Evolutionary conservation across 306 rosid genomes (phyloP), one percentile per base, ranked within the genome.

Genomic region (Sphenostylis stenocarpa): DNA sequence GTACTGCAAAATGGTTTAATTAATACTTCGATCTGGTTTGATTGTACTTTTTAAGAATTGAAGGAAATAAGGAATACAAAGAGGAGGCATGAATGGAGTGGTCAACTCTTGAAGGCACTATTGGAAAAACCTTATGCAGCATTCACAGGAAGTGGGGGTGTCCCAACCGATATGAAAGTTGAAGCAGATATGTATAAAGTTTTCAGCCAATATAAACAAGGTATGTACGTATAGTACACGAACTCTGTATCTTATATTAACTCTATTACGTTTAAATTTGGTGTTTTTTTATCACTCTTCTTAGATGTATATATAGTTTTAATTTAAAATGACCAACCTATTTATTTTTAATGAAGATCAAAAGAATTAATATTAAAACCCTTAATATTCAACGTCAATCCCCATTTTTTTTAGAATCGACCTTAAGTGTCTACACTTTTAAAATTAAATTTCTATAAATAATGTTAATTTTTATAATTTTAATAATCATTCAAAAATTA

Each of bases 31-130:
- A 6, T 14, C 45, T 14, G 24, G 48, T 31, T 57, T 58, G 23
- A n/a, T 48, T 5, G 0, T 13, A 49, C 31, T 38, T 62, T 56
- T 44, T 44, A 78, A 79, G 84, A 6, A 53, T 47, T 56, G 3
- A 34, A 17, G 36, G 81, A 76, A 13, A 41, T 81, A 15, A 74
- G 14, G 63, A 16, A 17, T 36, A 34, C 31, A 52, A 80, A 58
- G 41, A 14, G 29, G 39, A 84, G 60, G 34, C 91, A 86, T 53
- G 33, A 4, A 31, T 84, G 87, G 90, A 70, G 90, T 31, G 16
- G 19, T 69, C 85, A 85, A 49, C 68, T 90, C 7, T 75, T 90
- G 91, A 17, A 80, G 9, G 80, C 43, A 49, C 72, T 84, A 3
- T n/a, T 49, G 55, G 2, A 49, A 49, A 49, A 1, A 17, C 55